Percentiles rank a stretch among this genome's conserved stretches.
Evolutionary conservation across 345 rosid species (phyloP).

Genomic region (Euclidium syriacum): DNA sequence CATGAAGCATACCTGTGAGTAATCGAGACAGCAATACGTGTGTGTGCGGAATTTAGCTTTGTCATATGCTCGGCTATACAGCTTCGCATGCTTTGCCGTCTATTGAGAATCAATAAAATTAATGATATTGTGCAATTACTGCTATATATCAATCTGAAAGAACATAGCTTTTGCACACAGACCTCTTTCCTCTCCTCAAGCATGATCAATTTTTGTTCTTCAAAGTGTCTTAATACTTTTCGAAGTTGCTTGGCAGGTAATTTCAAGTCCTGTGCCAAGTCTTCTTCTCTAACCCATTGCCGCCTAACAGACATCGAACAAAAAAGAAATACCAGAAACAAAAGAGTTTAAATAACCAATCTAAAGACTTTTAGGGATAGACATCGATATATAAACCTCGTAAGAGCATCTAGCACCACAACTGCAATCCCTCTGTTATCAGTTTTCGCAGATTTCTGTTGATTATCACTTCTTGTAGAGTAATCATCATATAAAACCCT

Average conservation of each 20-base stretch:
- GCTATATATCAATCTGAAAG: neutral
- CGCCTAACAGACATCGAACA: conserved; percentile 39
- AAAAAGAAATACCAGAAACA: neutral
- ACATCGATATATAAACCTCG: conserved; percentile 48
- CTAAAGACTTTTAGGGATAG: neutral
- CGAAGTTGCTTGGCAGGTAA: conserved; percentile 77
- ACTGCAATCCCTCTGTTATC: conserved; percentile 78
- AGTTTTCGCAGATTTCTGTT: conserved; percentile 60
- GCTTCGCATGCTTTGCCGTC: conserved; percentile 87
- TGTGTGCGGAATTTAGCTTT: conserved; percentile 82
- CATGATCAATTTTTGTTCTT: conserved; percentile 73
- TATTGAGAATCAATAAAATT: conserved; percentile 22
- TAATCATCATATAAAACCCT: conserved; percentile 82
- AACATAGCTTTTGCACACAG: conserved; percentile 4
- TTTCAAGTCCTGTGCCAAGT: conserved; percentile 81
- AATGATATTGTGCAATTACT: neutral
- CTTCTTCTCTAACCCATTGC: conserved; percentile 96
- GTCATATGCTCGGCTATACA: conserved; percentile 74
- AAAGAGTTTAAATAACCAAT: too few relatives aligned
- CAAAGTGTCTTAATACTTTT: conserved; percentile 58
- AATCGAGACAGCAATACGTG: conserved; percentile 77
- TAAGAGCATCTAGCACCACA: conserved; percentile 76
- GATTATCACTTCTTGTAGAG: conserved; percentile 63
- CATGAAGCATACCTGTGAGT: conserved; percentile 53
- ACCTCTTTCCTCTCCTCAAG: conserved; percentile 90